A percentile compares a stretch with the other conserved stretches of the same genome.
phyloP scores from a whole-genome alignment of 2,329 filamentous ascomycete genomes.

The Neofusicoccum sp. region DNA sequence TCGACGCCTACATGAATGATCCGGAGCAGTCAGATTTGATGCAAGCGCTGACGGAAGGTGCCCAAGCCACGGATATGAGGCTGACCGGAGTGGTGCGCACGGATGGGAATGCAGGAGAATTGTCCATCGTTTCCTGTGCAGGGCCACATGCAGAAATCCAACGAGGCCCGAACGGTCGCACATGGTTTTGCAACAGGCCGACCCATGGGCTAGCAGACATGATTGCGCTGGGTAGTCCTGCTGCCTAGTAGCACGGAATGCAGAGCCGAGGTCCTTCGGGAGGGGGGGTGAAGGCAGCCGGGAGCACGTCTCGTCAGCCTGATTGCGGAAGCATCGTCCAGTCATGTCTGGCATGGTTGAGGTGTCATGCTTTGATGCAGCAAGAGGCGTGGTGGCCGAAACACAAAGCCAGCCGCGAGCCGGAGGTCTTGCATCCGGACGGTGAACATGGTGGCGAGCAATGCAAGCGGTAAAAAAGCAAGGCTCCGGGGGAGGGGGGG shows the following conservation, averaged over 20 bases:
- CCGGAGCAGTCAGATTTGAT: slow-evolving; percentile 9
- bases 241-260: slow-evolving; percentile 14
- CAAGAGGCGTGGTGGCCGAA: slow-evolving; percentile 17
- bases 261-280: slow-evolving; percentile 9
- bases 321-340: slow-evolving; percentile 14
- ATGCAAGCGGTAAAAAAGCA: slow-evolving; percentile 19
- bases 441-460: slow-evolving; percentile 13
- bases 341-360: slow-evolving; percentile 3
- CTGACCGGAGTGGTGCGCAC: slow-evolving; percentile 7
- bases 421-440: slow-evolving; percentile 18
- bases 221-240: slow-evolving; percentile 1
- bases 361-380: slow-evolving; percentile 12
- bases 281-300: neutral
- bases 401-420: slow-evolving; percentile 17
- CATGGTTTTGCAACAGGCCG: slow-evolving; percentile 15
- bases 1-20: neutral
- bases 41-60: slow-evolving; percentile 17
- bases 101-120: slow-evolving; percentile 19
- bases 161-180: slow-evolving; percentile 6
- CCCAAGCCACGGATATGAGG: slow-evolving; percentile 17
- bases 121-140: slow-evolving; percentile 11
- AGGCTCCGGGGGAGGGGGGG: neutral
- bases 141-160: slow-evolving; percentile 15
- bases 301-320: slow-evolving; percentile 12
- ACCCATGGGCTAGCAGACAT: slow-evolving; percentile 6